Percentiles rank a stretch among this genome's conserved stretches.
Conservation (phyloP, 192 early-diverging fungal species). For the Podila epigama region DNA sequence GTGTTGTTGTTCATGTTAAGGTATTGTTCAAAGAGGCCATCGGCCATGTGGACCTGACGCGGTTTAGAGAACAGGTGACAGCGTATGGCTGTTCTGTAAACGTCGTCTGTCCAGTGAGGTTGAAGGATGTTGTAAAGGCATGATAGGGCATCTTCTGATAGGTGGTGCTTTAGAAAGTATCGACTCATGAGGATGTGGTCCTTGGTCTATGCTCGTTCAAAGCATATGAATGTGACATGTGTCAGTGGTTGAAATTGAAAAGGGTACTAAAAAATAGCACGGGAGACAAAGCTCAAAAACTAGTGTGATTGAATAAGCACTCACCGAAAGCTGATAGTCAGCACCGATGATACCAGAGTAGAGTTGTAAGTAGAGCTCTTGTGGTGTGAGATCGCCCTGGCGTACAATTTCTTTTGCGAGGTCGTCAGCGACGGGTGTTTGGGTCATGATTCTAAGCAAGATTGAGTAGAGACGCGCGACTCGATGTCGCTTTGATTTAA, state of each 20-base stretch:
- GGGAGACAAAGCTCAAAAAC: not conserved
- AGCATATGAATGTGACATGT: not conserved
- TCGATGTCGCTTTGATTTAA: not conserved
- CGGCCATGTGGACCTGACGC: conserved; percentile 25
- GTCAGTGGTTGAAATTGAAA: not conserved
- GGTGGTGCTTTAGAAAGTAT: conserved; percentile 10
- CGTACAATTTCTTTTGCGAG: conserved; percentile 9
- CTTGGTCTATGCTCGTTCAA: conserved; percentile 2
- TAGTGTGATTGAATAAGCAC: not conserved
- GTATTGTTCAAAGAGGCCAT: conserved; percentile 8
- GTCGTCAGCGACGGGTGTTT: not conserved
- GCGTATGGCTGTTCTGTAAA: conserved; percentile 12
- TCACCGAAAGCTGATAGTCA: conserved; percentile 13
- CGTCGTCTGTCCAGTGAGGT: not conserved
- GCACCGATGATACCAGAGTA: conserved; percentile 10
- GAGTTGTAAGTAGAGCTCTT: conserved; percentile 14
- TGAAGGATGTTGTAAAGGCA: conserved; percentile 12
- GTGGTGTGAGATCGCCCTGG: conserved; percentile 1
- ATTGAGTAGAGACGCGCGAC: not conserved
- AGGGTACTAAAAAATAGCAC: not conserved
- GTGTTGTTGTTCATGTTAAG: not conserved
- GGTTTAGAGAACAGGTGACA: conserved; percentile 29
- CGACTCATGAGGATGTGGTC: conserved; percentile 15
- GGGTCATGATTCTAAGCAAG: conserved; percentile 12
- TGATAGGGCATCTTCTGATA: not conserved